Evolutionary conservation across 1,139 yeast species (phyloP).

Genomic region (Lodderomyces theae): DNA sequence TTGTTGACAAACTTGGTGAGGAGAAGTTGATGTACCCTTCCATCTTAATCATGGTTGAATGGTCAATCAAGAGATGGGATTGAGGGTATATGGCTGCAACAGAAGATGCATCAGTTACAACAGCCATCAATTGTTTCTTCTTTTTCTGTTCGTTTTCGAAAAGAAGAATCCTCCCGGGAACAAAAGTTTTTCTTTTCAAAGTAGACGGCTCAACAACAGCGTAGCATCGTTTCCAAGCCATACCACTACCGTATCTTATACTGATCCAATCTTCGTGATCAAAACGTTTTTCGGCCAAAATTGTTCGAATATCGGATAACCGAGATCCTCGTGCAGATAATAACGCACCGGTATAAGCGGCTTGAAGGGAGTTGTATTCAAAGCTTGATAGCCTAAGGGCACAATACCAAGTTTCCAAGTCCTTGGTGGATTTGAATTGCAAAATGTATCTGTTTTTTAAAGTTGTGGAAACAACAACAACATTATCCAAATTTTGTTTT

Average conservation of each 20-base stretch:
- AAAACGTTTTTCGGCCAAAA: conserved; percentile 80
- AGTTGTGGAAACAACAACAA: conserved; percentile 85
- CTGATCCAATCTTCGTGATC: conserved; percentile 93
- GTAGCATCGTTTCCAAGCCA: conserved; percentile 96
- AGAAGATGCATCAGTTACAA: conserved; percentile 64
- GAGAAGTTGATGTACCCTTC: conserved; percentile 76
- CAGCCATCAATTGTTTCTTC: conserved; percentile 79
- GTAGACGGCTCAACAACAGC: conserved; percentile 81
- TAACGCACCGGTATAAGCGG: conserved; percentile 93
- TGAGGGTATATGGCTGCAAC: conserved; percentile 95
- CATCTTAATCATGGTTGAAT: conserved; percentile 80
- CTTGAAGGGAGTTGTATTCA: conserved; percentile 81
- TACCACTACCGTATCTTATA: conserved; percentile 92
- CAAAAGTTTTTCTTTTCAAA: conserved; percentile 45
- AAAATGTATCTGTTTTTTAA: conserved; percentile 80
- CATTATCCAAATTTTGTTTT: conserved; percentile 66
- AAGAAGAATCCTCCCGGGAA: conserved; percentile 58
- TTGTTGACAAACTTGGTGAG: conserved; percentile 38
- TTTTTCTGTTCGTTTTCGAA: conserved; percentile 68
- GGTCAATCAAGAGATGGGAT: conserved; percentile 73
- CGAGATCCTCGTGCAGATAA: conserved; percentile 84
- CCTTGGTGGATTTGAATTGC: conserved; percentile 63
- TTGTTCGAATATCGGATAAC: conserved; percentile 79
- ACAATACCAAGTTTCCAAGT: conserved; percentile 67
- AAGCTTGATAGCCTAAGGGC: conserved; percentile 77